phyloP scores from a whole-genome alignment of 768 basidiomycete species.

The Boletus rufocinnamomeus region DNA sequence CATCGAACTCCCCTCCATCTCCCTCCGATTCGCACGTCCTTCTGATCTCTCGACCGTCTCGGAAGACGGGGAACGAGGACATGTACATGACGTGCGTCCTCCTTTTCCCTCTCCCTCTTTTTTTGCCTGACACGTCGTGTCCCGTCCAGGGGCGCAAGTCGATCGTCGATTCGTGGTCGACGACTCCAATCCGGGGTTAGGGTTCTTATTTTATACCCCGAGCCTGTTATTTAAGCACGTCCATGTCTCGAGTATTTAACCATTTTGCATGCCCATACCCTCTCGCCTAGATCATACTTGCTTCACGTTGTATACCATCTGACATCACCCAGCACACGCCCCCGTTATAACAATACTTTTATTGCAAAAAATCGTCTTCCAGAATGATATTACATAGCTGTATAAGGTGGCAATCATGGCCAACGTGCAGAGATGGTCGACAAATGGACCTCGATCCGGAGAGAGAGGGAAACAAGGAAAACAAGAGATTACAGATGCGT shows the following conservation, averaged over 20 bases:
- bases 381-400: constrained; percentile 28
- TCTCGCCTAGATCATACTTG: not conserved
- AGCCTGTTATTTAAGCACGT: not conserved
- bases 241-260: too few relatives aligned
- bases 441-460: not conserved
- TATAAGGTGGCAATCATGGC: constrained; percentile 23
- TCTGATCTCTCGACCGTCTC: constrained; percentile 11
- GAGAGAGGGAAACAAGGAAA: too few relatives aligned
- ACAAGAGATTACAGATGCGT: not conserved
- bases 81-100: not conserved
- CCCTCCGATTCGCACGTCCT: constrained; percentile 29
- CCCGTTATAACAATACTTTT: constrained; percentile 10
- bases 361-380: constrained; percentile 10
- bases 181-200: constrained; percentile 4
- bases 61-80: not conserved
- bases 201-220: not conserved
- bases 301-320: constrained; percentile 1
- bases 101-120: not conserved
- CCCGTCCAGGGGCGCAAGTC: constrained; percentile 11
- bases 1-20: constrained; percentile 17
- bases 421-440: constrained; percentile 9
- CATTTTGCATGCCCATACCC: not conserved
- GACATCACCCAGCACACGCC: not conserved
- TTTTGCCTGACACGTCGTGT: too few relatives aligned
- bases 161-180: constrained; percentile 19